Base-by-base conservation (phyloP, 2,329 filamentous ascomycete species). In the Pestalotiopsis sp. region DNA sequence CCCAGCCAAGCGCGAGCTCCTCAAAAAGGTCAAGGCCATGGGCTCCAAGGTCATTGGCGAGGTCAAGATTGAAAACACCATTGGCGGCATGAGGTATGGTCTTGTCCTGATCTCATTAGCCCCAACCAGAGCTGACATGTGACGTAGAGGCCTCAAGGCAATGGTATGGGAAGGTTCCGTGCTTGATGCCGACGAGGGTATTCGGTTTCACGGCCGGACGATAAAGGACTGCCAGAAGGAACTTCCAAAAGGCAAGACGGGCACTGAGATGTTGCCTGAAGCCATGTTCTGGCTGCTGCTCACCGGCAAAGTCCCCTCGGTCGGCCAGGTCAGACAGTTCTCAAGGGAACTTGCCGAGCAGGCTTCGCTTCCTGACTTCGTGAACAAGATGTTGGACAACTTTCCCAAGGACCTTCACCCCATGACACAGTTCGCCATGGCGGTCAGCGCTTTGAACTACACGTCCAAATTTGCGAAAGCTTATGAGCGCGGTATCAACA, bases 121-220 rank as follows among this genome's bases (percentile, higher is more conserved):
- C 12, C 20, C 13, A 41, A 13, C 9, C 64, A 23, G 20, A 39
- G 49, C 49, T 66, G 38, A 62, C 25, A 52, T 23, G 86, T 5
- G 27, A 20, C 17, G 25, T 61, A 79, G 77, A 82, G 95, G 95
- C 52, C 89, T 99, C 74, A 98, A 97, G 84, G 93, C 95, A 74
- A 98, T 99, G 94, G 89, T 99, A 67, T 99, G 96, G 96, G 96
- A 99, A 83, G 96, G 96, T 61, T 98, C 95, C 12, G 95, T 98
- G 27, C 91, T 99, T 64, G 96, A 99, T 78, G 92, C 96, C 74
- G 92, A 99, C 78, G 95, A 98, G 84, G 96, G 96, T 70, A 99
- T 99, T 79, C 93, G 95, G 72, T 99, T 99, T 87, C 96, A 98
- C 81, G 96, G 96, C 79, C 92, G 92, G 77, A 98, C 95, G 72